Evolutionary conservation across 148 eudicot genomes (phyloP).

Genomic region (Pharnaceum exiguum): DNA sequence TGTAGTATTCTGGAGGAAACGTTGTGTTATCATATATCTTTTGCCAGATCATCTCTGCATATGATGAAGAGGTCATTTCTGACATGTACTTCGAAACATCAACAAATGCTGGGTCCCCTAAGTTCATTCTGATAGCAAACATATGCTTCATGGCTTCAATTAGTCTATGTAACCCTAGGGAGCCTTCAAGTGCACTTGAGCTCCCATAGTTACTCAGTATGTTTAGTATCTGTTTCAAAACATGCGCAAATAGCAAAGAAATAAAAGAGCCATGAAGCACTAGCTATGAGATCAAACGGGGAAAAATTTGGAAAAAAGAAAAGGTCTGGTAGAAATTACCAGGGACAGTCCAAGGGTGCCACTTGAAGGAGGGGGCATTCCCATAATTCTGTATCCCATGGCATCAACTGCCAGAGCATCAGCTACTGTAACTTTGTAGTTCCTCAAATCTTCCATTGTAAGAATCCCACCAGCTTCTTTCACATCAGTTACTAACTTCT

Average conservation of each 20-base stretch:
- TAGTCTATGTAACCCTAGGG: constrained; percentile 74
- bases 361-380: constrained; percentile 96
- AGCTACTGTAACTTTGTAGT: constrained; percentile 50
- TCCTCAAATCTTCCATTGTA: constrained; percentile 77
- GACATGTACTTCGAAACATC: constrained; percentile 43
- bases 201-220: constrained; percentile 63
- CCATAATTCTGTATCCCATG: constrained; percentile 67
- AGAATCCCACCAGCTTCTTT: constrained; percentile 75
- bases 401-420: constrained; percentile 51
- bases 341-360: constrained; percentile 81
- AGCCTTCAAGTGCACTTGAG: constrained; percentile 50
- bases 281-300: no score
- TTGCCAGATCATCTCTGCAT: constrained; percentile 52
- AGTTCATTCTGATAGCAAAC: constrained; percentile 82
- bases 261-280: neutral
- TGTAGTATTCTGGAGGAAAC: constrained; percentile 73
- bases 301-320: neutral
- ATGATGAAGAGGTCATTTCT: constrained; percentile 84
- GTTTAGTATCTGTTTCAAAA: constrained; percentile 67
- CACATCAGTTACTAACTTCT: constrained; percentile 66
- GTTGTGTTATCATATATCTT: constrained; percentile 84
- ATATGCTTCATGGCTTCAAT: constrained; percentile 89
- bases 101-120: constrained; percentile 74
- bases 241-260: constrained; percentile 10
- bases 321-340: constrained; percentile 32